Evolutionary conservation across 2,329 filamentous ascomycete genomes (phyloP), one percentile per base, ranked within the genome.

Genomic region (Endocalyx cinctus): DNA sequence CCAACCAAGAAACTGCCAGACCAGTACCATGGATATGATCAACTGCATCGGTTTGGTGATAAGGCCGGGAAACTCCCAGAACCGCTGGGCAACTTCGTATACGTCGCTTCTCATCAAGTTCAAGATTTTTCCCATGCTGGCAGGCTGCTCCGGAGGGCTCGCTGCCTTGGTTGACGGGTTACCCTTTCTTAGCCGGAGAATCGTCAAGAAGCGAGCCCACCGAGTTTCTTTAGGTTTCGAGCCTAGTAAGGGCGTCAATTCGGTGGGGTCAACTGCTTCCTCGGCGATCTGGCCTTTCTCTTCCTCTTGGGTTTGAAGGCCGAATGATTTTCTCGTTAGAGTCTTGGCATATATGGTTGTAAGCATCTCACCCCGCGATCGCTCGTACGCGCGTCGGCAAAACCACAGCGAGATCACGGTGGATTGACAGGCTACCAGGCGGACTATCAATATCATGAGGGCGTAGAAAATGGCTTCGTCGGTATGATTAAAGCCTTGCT

Each of bases 71-170:
- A 92, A 84, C 39, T 95, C 88, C 88, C 88, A 95, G 48, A 95
- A 92, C 27, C 84, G 67, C 50, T 90, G 86, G 3, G 86, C 76
- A 25, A 90, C 77, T 53, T 89, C 84, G 51, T 90, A 92, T 0
- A 84, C 85, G 54, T 92, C 86, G 38, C 74, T 79, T 30, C 87
- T 80, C 68, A 94, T 84, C 3, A 95, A 62, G 48, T 94, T 95
- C 40, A 95, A 73, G 32, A 95, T 92, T 53, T 94, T 94, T 6
- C 88, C 88, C 61, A 89, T 90, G 0, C 85, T 87, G 0, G 88
- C 87, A 3, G 83, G 75, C 35, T 74, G 65, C 38, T 74, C 64
- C 27, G 51, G 41, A 20, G 42, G 52, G 31, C 36, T 54, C 36
- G 43, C 43, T 23, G 44, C 45, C 26, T 48, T 48, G 37, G 47